phyloP scores from a whole-genome alignment of 2,329 filamentous ascomycete genomes.

The Colletotrichum chrysophilum region DNA sequence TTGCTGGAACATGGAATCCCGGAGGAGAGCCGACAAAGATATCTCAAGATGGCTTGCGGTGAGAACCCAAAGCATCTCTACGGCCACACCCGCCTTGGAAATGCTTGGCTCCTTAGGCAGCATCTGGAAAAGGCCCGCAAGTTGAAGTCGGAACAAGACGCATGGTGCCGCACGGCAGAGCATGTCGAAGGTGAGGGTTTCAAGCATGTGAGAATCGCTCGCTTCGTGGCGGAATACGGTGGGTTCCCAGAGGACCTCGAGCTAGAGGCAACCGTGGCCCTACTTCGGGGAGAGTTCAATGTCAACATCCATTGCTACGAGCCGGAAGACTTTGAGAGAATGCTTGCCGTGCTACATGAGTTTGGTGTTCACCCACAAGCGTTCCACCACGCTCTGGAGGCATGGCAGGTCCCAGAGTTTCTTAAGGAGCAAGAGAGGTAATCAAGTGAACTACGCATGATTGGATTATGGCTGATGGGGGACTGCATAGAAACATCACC shows the following conservation, averaged over 20 bases:
- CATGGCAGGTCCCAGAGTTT: conserved; percentile 44
- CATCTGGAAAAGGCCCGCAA: conserved; percentile 39
- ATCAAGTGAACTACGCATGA: fast-evolving
- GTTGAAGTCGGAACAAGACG: conserved; percentile 39
- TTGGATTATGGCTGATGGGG: background rate
- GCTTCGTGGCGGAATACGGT: background rate
- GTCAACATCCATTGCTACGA: conserved; percentile 51
- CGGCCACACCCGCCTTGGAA: conserved; percentile 42
- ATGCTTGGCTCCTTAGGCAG: conserved; percentile 40
- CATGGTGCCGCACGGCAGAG: conserved; percentile 13
- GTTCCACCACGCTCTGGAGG: conserved; percentile 45
- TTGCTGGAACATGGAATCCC: conserved; percentile 43
- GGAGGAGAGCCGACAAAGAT: conserved; percentile 32
- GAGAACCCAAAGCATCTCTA: conserved; percentile 45
- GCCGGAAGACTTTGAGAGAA: conserved; percentile 45
- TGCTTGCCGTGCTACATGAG: conserved; percentile 44
- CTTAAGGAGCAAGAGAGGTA: conserved; percentile 37
- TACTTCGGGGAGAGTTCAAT: conserved; percentile 44
- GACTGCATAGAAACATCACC: conserved; percentile 35
- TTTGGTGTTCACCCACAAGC: conserved; percentile 44
- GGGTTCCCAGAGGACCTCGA: conserved; percentile 38
- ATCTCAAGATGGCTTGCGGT: conserved; percentile 51
- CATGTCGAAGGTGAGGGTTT: background rate
- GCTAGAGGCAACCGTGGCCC: conserved; percentile 41
- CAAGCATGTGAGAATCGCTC: too few relatives aligned